Base-by-base conservation (phyloP, 805 yeast genomes). In the Zygoascus ofunaensis region DNA sequence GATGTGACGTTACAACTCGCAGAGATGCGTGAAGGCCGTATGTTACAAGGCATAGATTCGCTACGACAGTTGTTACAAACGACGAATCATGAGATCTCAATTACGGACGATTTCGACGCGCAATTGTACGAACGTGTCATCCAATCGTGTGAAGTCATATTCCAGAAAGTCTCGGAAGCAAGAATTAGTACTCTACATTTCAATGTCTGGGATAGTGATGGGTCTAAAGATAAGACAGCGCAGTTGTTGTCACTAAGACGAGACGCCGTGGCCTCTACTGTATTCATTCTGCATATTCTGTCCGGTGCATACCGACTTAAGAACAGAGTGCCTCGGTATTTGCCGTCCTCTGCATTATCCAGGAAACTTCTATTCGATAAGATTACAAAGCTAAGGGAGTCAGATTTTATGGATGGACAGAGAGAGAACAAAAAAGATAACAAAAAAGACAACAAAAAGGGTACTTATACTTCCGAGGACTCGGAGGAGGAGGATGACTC, bases 151-250 rank as follows among this genome's bases (percentile, higher is more conserved):
- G 69, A 68, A 43, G 47, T 49, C 10, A 53, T 73, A 2, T 50
- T 71, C 30, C 73, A 70, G 37, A 67, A 65, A 45, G 61, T 68
- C 33, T 63, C 70, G n/a, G 74, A 71, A 47, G 74, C 77, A 1
- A 61, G 77, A 52, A 68, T 72, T 44, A 66, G 73, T n/a, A 71
- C 74, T 17, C 55, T 68, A 2, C 69, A 65, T 48, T 73, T 73
- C 55, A 69, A 66, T 46, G 65, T 70, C 22, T 71, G 69, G 70
- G 70, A 68, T 23, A 60, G 61, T 33, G 77, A 71, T 48, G 48
- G 54, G 15, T 61, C 67, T 44, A 56, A 58, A n/a, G 60, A 59
- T 15, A 61, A 61, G 1, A 68, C 72, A 0, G 58, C 64, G 34
- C 63, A 67, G 4, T 52, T 73, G 32, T 45, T 70, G 28, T 63